Percentiles rank a stretch among this genome's conserved stretches.
These are phyloP conservation scores for Stipa capillata DNA, from an alignment of 176 grass and related monocot species.

Conservation along the genomic window DNA sequence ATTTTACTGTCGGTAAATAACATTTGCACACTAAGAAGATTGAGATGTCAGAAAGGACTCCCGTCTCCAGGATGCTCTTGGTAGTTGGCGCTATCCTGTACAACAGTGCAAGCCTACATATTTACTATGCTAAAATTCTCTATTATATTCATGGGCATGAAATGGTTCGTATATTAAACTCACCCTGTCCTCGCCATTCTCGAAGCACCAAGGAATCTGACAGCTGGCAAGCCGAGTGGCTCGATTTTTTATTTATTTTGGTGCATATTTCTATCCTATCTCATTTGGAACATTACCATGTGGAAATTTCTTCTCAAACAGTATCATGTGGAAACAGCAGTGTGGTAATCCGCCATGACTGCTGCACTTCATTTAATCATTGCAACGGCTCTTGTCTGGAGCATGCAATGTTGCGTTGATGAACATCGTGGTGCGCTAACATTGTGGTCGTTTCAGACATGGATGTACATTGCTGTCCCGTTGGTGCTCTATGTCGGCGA, in stretches of 20 bases:
- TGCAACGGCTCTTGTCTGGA: not conserved
- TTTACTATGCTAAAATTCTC: not conserved
- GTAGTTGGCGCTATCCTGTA: not conserved
- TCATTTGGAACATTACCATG: constrained; percentile 17
- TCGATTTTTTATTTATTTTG: not conserved
- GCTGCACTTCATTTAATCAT: not conserved
- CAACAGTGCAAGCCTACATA: not conserved
- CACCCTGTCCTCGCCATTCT: not conserved
- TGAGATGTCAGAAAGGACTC: constrained; percentile 2
- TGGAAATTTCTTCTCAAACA: constrained; percentile 5
- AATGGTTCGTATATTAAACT: constrained; percentile 8
- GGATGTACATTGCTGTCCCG: constrained; percentile 95
- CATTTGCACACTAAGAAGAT: constrained; percentile 3
- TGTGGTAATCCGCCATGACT: not conserved
- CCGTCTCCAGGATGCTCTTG: not conserved
- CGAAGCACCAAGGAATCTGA: constrained; percentile 31
- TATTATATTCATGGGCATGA: not conserved
- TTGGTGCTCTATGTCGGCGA: constrained; percentile 74
- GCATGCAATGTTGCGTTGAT: not conserved
- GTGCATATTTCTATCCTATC: not conserved
- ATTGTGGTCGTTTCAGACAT: constrained; percentile 60
- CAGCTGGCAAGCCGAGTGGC: constrained; percentile 28
- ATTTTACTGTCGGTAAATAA: not conserved
- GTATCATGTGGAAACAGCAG: constrained; percentile 16
- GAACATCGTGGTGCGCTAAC: not conserved